Evolutionary conservation across 768 basidiomycete genomes (phyloP).

Genomic region (Xerocomus spinulosus): DNA sequence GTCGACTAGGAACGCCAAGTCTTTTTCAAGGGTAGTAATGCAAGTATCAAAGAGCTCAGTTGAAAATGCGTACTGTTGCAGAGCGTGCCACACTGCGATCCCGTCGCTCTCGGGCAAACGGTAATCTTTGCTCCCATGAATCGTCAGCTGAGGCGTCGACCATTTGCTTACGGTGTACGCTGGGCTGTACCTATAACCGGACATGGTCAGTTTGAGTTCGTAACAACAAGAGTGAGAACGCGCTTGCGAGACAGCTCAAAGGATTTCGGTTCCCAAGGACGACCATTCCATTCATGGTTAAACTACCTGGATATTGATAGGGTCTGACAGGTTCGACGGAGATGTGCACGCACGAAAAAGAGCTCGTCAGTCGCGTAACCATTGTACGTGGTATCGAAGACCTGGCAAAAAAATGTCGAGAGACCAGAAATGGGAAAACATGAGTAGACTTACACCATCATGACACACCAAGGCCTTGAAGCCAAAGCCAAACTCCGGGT

Average conservation of each 20-base stretch:
- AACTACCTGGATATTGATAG: conserved; percentile 43
- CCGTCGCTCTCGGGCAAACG: conserved; percentile 83
- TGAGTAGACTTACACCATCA: conserved; percentile 63
- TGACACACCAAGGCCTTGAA: conserved; percentile 93
- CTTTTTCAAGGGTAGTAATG: conserved; percentile 32
- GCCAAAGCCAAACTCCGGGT: conserved; percentile 79
- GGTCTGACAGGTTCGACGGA: not conserved
- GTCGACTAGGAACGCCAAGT: conserved; percentile 63
- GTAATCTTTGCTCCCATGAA: conserved; percentile 88
- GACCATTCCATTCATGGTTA: conserved; percentile 83
- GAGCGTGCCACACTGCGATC: conserved; percentile 78
- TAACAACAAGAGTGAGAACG: conserved; percentile 6
- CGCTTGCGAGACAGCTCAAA: conserved; percentile 55
- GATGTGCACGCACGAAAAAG: conserved; percentile 63
- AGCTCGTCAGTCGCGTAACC: conserved; percentile 91
- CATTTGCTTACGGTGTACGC: conserved; percentile 78
- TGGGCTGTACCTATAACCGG: conserved; percentile 65
- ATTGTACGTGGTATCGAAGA: conserved; percentile 73
- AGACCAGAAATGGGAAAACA: not conserved
- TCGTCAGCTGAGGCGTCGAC: conserved; percentile 79
- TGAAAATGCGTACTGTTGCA: conserved; percentile 62
- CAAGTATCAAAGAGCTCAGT: not conserved
- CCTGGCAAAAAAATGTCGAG: conserved; percentile 31
- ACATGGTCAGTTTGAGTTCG: not conserved
- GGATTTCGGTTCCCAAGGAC: conserved; percentile 66